Conservation (phyloP, 257 asterid species). For the Leptodermis oblonga region DNA sequence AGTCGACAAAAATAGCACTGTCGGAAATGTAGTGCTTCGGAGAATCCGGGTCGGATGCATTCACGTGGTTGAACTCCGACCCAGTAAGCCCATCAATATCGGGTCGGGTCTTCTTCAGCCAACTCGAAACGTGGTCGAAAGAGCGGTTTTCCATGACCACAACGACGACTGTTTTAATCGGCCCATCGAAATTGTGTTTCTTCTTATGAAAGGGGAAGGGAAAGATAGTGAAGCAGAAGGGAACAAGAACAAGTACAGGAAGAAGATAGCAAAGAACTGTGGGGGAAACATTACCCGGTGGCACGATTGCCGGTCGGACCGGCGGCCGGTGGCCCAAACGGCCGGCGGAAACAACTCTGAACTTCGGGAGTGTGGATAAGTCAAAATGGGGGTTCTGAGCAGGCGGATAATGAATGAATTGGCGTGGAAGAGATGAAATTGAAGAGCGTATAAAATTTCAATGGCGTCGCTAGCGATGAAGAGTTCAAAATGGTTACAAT, state of each 20-base stretch:
- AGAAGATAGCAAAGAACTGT: slow-evolving; percentile 17
- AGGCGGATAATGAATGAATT: background rate
- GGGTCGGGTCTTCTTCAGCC: slow-evolving; percentile 72
- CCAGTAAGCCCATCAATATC: slow-evolving; percentile 82
- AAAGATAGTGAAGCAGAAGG: slow-evolving; percentile 43
- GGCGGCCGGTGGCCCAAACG: background rate
- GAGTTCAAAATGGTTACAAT: background rate
- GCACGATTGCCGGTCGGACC: background rate
- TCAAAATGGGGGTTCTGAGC: background rate
- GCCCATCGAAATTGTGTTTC: slow-evolving; percentile 54
- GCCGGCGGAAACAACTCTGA: background rate
- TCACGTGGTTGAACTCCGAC: slow-evolving; percentile 61
- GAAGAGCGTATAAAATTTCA: background rate
- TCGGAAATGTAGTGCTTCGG: slow-evolving; percentile 44
- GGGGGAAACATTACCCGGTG: slow-evolving; percentile 42
- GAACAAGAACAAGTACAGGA: slow-evolving; percentile 35
- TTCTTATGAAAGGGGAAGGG: slow-evolving; percentile 41
- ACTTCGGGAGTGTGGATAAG: background rate
- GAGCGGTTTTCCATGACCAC: slow-evolving; percentile 95
- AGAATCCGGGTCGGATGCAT: slow-evolving; percentile 70
- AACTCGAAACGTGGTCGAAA: slow-evolving; percentile 84
- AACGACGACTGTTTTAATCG: slow-evolving; percentile 84
- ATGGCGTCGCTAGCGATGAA: background rate
- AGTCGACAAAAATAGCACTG: slow-evolving; percentile 60
- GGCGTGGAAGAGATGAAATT: background rate